Base-by-base conservation (phyloP, 2,329 filamentous ascomycete genomes). In the Aspergillus ibericus region DNA sequence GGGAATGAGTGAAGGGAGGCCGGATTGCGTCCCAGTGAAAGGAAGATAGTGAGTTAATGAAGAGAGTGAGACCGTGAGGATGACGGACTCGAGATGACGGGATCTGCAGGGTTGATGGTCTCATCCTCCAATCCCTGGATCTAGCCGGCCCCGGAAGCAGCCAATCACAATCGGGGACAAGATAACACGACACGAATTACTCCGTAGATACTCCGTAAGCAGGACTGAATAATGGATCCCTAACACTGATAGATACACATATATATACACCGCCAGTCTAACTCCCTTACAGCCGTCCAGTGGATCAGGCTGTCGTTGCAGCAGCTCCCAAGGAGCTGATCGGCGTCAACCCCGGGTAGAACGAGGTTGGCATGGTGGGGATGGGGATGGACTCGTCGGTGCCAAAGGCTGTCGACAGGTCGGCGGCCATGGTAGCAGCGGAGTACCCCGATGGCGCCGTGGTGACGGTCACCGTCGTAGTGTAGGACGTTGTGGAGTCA, bases 301-400 rank as follows among this genome's bases (percentile, higher is more conserved):
- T 4, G 6, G 12, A 32, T n/a, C 32, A 42, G 4, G 51, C 40
- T 4, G 50, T 38, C 15, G 40, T 53, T 15, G 35, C 51, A 42
- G 48, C 34, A 3, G 42, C 47, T 16, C 62, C 68, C 54, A 70
- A 49, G 10, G 67, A 60, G 38, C 68, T 72, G 42, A 65, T 65
- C 13, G 72, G 71, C 10, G 70, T 72, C 10, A 62, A 65, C 22
- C 70, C 69, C 3, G 72, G 71, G 51, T 67, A 73, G 63, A 73
- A 73, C 9, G 64, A 61, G 42, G 59, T 62, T 16, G 62, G 63
- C 46, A 66, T 64, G 22, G 63, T 63, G 9, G 62, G 63, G 40
- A 66, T 64, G 15, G 63, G 63, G 44, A 72, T 72, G 10, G 63
- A 59, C 18, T 61, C 56, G 2, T 55, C 61, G 9, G 62, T 67